These are phyloP conservation scores for Pseudonitzschia multiseries DNA, from an alignment of 108 stramenopile species.

Conservation along the genomic window DNA sequence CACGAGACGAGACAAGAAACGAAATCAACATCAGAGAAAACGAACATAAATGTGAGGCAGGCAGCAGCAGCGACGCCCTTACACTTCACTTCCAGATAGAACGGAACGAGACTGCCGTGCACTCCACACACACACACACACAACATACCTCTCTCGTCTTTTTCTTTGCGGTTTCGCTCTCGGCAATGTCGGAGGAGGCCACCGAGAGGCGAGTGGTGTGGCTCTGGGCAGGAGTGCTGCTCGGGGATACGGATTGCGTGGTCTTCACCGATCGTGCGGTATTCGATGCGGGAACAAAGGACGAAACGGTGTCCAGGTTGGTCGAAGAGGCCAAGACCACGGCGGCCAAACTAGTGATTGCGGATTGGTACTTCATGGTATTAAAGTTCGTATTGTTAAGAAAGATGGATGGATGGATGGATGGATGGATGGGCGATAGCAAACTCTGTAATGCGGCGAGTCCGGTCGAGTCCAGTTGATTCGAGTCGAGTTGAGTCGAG, in stretches of 20 bases:
- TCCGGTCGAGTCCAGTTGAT: too few species aligned
- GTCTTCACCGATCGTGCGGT: neutral
- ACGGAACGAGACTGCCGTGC: too few species aligned
- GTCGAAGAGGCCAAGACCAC: slow-evolving; percentile 17
- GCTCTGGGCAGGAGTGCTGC: neutral
- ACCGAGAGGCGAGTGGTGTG: neutral
- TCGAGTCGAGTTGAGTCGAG: too few species aligned
- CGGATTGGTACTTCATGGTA: slow-evolving; percentile 35
- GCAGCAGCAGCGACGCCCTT: too few species aligned
- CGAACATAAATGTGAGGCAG: neutral
- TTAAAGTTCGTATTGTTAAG: neutral
- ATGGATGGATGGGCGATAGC: neutral
- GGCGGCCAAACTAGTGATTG: slow-evolving; percentile 23
- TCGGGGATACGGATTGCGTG: slow-evolving; percentile 1
- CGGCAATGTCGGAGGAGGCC: slow-evolving; percentile 21
- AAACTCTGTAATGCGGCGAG: too few species aligned
- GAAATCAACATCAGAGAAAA: too few species aligned
- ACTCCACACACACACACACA: too few species aligned
- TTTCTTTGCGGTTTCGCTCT: slow-evolving; percentile 17
- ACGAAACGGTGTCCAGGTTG: neutral
- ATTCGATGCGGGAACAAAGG: slow-evolving; percentile 6
- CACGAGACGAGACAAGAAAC: neutral
- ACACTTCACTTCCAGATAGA: too few species aligned
- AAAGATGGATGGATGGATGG: neutral
- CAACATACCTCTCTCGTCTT: slow-evolving; percentile 58